A percentile compares a stretch with the other conserved stretches of the same genome.
phyloP scores from a whole-genome alignment of 2,329 filamentous ascomycete genomes.

The Chaetoscypha palmicola region DNA sequence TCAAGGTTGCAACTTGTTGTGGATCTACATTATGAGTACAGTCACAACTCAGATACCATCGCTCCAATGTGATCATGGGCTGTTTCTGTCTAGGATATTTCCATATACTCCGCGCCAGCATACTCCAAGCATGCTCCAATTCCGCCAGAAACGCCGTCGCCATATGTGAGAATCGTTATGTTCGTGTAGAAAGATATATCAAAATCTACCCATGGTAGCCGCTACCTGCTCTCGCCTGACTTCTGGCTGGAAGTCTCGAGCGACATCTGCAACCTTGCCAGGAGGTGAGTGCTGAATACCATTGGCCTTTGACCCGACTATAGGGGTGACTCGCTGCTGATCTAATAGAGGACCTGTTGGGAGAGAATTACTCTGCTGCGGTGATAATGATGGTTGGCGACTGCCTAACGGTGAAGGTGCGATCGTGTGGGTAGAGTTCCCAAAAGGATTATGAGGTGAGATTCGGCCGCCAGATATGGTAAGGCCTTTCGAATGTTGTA shows the following conservation, averaged over 20 bases:
- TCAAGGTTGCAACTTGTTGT: conserved; percentile 8
- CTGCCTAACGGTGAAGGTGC: conserved; percentile 30
- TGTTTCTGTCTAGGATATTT: conserved; percentile 16
- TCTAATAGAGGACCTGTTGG: conserved; percentile 11
- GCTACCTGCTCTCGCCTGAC: conserved; percentile 20
- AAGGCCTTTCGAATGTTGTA: conserved; percentile 24
- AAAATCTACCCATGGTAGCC: conserved; percentile 24
- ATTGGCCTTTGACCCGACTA: conserved; percentile 11
- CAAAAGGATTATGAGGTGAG: conserved; percentile 29
- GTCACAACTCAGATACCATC: conserved; percentile 1
- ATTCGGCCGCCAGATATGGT: conserved; percentile 22
- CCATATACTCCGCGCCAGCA: conserved; percentile 12
- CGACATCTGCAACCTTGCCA: conserved; percentile 13
- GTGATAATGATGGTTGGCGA: conserved; percentile 29
- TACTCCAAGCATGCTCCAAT: too few relatives aligned
- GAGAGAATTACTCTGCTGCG: conserved; percentile 25
- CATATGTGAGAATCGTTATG: conserved; percentile 23
- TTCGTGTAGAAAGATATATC: conserved; percentile 18
- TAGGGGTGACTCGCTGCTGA: conserved; percentile 8
- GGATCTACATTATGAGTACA: conserved; percentile 26
- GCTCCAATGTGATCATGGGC: conserved; percentile 1
- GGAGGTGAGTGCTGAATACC: conserved; percentile 20
- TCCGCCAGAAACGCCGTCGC: conserved; percentile 17
- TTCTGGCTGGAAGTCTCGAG: conserved; percentile 23
- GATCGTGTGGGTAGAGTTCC: conserved; percentile 26